Evolutionary conservation across 225 moss, liverwort and hornwort genomes (phyloP), one percentile per base, ranked within the genome.

Genomic region (Sphagnum contortum): DNA sequence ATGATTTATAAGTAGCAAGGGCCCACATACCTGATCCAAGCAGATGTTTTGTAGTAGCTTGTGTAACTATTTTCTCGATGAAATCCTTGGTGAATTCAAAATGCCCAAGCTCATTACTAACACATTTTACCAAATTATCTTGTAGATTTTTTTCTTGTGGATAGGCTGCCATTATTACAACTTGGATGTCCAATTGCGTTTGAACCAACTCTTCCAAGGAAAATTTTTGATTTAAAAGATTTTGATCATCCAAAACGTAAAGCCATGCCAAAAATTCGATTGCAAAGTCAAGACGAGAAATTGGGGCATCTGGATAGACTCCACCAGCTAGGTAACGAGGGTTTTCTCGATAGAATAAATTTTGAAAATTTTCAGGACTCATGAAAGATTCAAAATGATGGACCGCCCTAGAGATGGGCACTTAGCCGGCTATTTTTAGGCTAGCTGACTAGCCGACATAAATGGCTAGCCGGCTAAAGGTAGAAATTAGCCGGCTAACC

Each of bases 161-260:
- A n/a, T 60, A 72, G 4, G 66, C 47, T 8, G 65, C 47, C 72
- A 72, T 66, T n/a, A 14, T 5, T 64, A 66, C 72, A 3, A 72
- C 61, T 8, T 53, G 5, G 1, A 72, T 48, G 29, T 66, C 60
- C 3, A 55, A 29, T 3, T 66, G 56, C 2, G 45, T 29, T 12
- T 66, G 60, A 49, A 59, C 7, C 12, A 59, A 10, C 59, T 29
- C 59, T 59, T 5, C 5, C 59, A n/a, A 5, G 44, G 59, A 59
- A 14, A 2, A 6, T 1, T 10, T 10, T 59, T 59, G 12, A 53
- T 29, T 13, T 14, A 55, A 29, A 49, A 66, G 48, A 55, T 54
- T 66, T 11, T 72, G 65, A 48, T 72, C 60, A 53, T 72, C 71
- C 48, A 61, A 5, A 6, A 72, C 59, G 0, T 54, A 66, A 44